Conservation (phyloP, 164 flowering plant genomes). For the Malania oleifera region DNA sequence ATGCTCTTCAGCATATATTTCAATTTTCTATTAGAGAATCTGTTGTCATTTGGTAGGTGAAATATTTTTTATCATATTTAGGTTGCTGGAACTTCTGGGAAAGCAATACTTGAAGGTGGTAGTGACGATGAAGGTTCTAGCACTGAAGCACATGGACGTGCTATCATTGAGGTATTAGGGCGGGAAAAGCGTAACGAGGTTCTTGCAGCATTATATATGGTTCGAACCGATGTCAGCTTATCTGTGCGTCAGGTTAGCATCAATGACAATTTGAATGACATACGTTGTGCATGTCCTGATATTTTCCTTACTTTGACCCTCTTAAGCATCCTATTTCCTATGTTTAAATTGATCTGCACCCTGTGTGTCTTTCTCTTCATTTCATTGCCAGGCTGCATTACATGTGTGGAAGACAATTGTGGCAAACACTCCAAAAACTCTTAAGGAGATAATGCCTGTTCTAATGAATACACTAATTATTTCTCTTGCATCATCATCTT, state of each 20-base stretch:
- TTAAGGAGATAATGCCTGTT: conserved; percentile 97
- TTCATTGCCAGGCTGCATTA: conserved; percentile 73
- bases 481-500: conserved; percentile 93
- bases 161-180: conserved; percentile 94
- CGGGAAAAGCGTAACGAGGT: conserved; percentile 94
- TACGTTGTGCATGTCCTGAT: neutral
- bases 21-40: neutral
- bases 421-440: conserved; percentile 96
- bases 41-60: neutral
- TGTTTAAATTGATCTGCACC: neutral
- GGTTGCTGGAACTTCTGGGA: conserved; percentile 99
- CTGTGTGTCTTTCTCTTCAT: neutral
- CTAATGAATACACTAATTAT: conserved; percentile 82
- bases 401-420: conserved; percentile 99
- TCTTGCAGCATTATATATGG: conserved; percentile 99
- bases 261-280: neutral
- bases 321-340: too few species aligned
- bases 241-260: conserved; percentile 87
- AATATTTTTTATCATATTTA: conserved; percentile 18
- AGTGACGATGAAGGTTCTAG: conserved; percentile 99
- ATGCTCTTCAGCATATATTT: neutral
- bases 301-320: neutral
- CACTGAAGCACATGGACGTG: conserved; percentile 99
- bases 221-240: conserved; percentile 91
- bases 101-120: conserved; percentile 98